Conservation (phyloP, 495 filamentous ascomycete genomes). For the Aspergillus conjunctus region DNA sequence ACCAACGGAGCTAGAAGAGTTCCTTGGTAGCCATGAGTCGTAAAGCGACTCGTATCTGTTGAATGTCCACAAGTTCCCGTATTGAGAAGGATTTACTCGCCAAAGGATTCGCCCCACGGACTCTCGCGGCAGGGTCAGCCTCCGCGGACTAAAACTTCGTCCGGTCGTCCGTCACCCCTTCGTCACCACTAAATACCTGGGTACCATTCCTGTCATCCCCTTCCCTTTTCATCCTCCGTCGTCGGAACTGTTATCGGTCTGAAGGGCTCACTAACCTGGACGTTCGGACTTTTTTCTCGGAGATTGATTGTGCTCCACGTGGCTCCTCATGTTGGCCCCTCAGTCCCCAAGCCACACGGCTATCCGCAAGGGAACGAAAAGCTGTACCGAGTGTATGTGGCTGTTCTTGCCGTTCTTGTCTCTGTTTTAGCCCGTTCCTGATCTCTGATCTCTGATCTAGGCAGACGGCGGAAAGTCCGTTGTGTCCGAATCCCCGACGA, state of each 20-base stretch:
- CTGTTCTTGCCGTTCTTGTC: neutral
- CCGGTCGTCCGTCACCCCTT: constrained; percentile 6
- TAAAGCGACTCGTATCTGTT: no score
- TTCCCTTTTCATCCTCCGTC: neutral
- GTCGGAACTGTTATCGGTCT: no score
- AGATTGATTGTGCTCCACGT: constrained; percentile 6
- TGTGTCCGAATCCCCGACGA: constrained; percentile 30
- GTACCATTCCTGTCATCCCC: neutral
- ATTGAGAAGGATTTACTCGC: no score
- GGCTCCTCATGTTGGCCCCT: constrained; percentile 7
- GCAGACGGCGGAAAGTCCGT: constrained; percentile 33
- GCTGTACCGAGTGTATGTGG: constrained; percentile 42
- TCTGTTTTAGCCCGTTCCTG: neutral
- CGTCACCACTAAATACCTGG: neutral
- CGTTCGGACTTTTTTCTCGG: constrained; percentile 8
- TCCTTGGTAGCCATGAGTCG: no score
- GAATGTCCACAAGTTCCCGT: no score
- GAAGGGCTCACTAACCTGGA: no score
- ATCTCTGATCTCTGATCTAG: constrained; percentile 12
- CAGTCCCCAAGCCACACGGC: constrained; percentile 3
- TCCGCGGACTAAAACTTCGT: constrained; percentile 24
- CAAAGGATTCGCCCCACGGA: neutral
- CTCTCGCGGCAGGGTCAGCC: neutral
- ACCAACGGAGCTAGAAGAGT: no score
- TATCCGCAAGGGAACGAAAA: constrained; percentile 41